Percentiles rank a stretch among this genome's conserved stretches.
phyloP scores from a whole-genome alignment of 148 eudicot genomes.

The Spergularia marina region DNA sequence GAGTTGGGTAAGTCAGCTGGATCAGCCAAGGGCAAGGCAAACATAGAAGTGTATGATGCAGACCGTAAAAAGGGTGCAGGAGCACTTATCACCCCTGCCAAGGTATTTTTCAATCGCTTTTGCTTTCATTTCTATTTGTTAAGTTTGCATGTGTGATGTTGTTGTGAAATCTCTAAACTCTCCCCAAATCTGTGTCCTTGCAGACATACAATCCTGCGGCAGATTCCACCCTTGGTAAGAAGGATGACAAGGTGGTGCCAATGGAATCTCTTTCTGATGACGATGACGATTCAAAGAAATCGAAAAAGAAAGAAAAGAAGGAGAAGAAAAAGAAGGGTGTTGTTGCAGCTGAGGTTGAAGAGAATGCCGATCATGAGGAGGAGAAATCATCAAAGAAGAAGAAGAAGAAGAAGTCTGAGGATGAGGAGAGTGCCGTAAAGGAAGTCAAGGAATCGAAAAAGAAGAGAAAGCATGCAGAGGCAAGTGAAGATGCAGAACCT shows the following conservation, averaged over 20 bases:
- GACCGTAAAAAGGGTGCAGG: conserved; percentile 80
- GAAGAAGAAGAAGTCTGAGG: conserved; percentile 31
- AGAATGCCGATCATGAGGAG: conserved; percentile 20
- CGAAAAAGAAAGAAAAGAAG: conserved; percentile 31
- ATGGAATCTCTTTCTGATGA: conserved; percentile 14
- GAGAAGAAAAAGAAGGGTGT: conserved; percentile 38
- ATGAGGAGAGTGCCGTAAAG: conserved; percentile 18
- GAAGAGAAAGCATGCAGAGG: conserved; percentile 69
- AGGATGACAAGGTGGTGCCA: conserved; percentile 28
- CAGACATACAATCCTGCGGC: conserved; percentile 92
- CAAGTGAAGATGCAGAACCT: conserved; percentile 50
- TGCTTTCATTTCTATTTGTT: background rate
- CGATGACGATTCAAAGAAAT: conserved; percentile 6
- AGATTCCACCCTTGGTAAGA: conserved; percentile 56
- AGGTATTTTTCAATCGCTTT: conserved; percentile 40
- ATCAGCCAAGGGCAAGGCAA: conserved; percentile 92
- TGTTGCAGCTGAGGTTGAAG: conserved; percentile 15
- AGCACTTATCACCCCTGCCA: conserved; percentile 81
- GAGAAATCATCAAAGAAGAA: conserved; percentile 23
- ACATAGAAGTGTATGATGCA: conserved; percentile 83
- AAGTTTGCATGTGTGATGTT: too few relatives aligned
- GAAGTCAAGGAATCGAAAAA: conserved; percentile 47
- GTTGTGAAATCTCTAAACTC: background rate
- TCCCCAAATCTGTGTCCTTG: conserved; percentile 7
- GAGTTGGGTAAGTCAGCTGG: conserved; percentile 85